Evolutionary conservation across 2,329 filamentous ascomycete species (phyloP), one percentile per base, ranked within the genome.

Genomic region (Thielaviopsis euricoi): DNA sequence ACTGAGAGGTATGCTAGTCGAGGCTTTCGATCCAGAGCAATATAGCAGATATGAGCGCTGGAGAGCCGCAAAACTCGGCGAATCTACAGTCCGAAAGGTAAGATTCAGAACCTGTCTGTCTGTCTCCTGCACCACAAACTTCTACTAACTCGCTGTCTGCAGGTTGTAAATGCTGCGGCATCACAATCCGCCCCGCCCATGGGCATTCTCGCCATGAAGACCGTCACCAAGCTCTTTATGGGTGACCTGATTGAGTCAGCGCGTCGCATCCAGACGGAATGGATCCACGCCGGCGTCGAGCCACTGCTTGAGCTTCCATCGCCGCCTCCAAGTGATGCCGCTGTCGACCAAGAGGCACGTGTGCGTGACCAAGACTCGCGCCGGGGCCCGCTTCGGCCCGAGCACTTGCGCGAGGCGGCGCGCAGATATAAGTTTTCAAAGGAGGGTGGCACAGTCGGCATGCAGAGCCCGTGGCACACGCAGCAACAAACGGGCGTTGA

Each of bases 111-210:
- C n/a, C n/a, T 59, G 77, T 68, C 13, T 26, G 5, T 26, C 33
- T 19, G 25, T 22, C 2, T 3, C 3, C 10, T 33, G n/a, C 19
- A 17, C 9, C 6, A 13, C 25, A 7, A 23, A 25, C 22, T n/a
- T 26, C 15, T 49, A 48, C 53, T 56, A 49, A 56, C 53, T 5
- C 12, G 0, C 43, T 4, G 19, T 33, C 13, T 21, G n/a, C 0
- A 83, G 77, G 79, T 90, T 61, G 83, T 89, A 66, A 91, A 90
- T 65, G 85, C 86, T 60, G 88, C 86, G 1, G 83, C 89, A 9
- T 88, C 85, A 0, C 87, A 90, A 67, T 89, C 85, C 1, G 86
- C 88, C 0, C 85, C 85, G 0, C 76, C 79, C 21, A 85, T 80
- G 64, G 84, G 89, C 54, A 83, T 87, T 61, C 81, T 85, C 22